phyloP scores from a whole-genome alignment of 805 yeast genomes.

The Wickerhamia fluorescens region DNA sequence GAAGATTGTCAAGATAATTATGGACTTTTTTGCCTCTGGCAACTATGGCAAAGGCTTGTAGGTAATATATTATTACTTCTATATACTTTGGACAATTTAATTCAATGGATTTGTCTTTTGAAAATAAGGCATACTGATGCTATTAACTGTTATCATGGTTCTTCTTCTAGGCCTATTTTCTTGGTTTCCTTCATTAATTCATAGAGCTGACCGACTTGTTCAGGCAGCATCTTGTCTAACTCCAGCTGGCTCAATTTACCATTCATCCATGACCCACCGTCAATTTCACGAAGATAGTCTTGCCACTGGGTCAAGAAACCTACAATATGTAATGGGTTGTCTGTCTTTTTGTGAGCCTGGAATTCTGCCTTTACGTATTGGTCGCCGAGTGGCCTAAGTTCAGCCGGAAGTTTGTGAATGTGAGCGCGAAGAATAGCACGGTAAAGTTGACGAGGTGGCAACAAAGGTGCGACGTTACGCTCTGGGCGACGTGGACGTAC shows the following conservation, averaged over 20 bases:
- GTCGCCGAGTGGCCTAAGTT: slow-evolving; percentile 78
- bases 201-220: slow-evolving; percentile 75
- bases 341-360: slow-evolving; percentile 70
- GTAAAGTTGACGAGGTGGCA: slow-evolving; percentile 80
- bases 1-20: slow-evolving; percentile 61
- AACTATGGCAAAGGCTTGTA: slow-evolving; percentile 86
- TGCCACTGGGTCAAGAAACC: slow-evolving; percentile 96
- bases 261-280: slow-evolving; percentile 37
- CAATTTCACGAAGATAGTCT: slow-evolving; percentile 57
- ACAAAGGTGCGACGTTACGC: slow-evolving; percentile 38
- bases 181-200: slow-evolving; percentile 74
- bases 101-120: too few species aligned
- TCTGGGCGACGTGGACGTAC: slow-evolving; percentile 38
- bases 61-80: too few species aligned
- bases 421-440: slow-evolving; percentile 82
- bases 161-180: too few species aligned
- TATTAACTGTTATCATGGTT: too few species aligned
- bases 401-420: slow-evolving; percentile 48
- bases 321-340: slow-evolving; percentile 88
- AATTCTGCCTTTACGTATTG: slow-evolving; percentile 86
- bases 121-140: too few species aligned
- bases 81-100: too few species aligned
- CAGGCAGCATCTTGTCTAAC: slow-evolving; percentile 80
- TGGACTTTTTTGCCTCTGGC: slow-evolving; percentile 70
- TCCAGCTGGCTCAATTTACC: slow-evolving; percentile 51